Evolutionary conservation across 371 early-diverging fungal species (phyloP).

Genomic region (Mortierella sp.): DNA sequence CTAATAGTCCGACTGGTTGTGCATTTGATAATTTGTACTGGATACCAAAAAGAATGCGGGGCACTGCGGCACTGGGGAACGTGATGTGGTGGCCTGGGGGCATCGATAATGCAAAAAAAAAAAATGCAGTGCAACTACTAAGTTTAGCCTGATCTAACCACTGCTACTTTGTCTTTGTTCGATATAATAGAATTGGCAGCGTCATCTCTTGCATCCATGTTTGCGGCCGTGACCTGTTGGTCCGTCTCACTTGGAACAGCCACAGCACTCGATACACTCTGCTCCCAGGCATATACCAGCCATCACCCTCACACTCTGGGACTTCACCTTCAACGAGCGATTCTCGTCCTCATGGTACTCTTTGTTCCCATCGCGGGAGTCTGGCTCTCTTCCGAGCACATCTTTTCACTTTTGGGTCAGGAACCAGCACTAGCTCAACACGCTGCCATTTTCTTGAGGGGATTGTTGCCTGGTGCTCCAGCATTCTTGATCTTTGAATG

Average conservation of each 20-base stretch:
- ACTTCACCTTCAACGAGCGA: slow-evolving; percentile 85
- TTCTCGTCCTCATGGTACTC: slow-evolving; percentile 76
- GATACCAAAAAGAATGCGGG: neutral
- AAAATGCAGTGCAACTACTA: no score
- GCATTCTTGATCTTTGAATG: slow-evolving; percentile 85
- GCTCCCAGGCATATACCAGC: slow-evolving; percentile 87
- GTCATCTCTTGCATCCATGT: slow-evolving; percentile 82
- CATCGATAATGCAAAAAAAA: neutral
- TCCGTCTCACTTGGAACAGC: slow-evolving; percentile 83
- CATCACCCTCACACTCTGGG: slow-evolving; percentile 80
- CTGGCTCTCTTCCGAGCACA: slow-evolving; percentile 78
- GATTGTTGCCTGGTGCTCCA: slow-evolving; percentile 77
- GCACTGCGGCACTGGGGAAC: no score
- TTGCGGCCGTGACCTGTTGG: slow-evolving; percentile 87
- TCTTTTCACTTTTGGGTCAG: slow-evolving; percentile 68
- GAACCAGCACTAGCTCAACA: slow-evolving; percentile 63
- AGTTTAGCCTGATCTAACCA: neutral
- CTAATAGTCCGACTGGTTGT: neutral
- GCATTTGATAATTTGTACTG: neutral
- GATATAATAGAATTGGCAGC: slow-evolving; percentile 80
- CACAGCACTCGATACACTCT: slow-evolving; percentile 90
- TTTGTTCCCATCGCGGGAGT: slow-evolving; percentile 78
- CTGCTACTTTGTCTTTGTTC: neutral
- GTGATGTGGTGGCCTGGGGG: neutral
- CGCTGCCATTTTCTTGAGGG: slow-evolving; percentile 74